Base-by-base conservation (phyloP, 2,329 filamentous ascomycete genomes). In the Penicillium sp. region DNA sequence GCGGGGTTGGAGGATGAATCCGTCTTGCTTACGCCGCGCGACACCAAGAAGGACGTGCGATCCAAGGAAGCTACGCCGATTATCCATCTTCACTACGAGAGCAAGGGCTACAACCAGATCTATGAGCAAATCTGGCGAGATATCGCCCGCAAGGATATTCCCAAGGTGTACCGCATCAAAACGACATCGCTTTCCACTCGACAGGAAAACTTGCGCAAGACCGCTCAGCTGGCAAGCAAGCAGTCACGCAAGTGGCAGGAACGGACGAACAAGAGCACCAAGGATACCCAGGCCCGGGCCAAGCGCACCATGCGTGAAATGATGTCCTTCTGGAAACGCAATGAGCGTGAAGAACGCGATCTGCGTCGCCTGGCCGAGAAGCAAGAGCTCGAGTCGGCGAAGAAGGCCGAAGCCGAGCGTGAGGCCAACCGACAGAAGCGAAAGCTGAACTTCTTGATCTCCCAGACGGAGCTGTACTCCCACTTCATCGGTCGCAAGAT, bases 401-500 rank as follows among this genome's bases (percentile, higher is more conserved):
- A 93, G 71, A 94, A 91, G 72, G 90, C 91, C 51, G 93, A 98
- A 75, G 93, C 93, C 4, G 93, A 97, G 61, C 90, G 94, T 56
- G 93, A 98, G 79, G 90, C 93, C 12, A 95, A 95, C 60, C 83
- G 93, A 55, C 93, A 98, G 74, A 95, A 95, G 81, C 84, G 93
- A 62, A 98, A 98, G 76, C 87, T 98, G 67, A 97, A 98, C 73
- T 98, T 98, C 79, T 80, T 98, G 55, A 98, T 98, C 69, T 96
- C 91, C 1, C 93, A 98, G 73, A 98, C 93, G 1, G 93, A 98
- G 68, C 79, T 98, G 43, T 98, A 98, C 76, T 97, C 91, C 37
- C 93, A 98, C 77, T 98, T 98, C 71, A 96, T 98, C 61, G 91
- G 93, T 68, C 95, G 95, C 75, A 98, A 98, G 77, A 95, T 97